Evolutionary conservation across 1,139 yeast species (phyloP).

Genomic region (Pneumocystis murina): DNA sequence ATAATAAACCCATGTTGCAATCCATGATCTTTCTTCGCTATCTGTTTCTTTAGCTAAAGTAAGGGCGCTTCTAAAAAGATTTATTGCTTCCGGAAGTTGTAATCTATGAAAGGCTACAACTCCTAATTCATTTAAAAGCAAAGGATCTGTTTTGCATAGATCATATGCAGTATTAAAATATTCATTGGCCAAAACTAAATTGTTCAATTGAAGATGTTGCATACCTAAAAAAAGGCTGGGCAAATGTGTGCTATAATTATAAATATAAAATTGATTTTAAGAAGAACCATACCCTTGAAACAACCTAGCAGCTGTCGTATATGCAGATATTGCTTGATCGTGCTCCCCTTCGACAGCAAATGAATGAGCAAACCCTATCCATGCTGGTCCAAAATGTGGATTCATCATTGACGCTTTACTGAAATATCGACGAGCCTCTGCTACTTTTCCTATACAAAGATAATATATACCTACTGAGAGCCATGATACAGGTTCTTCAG

Average conservation of each 20-base stretch:
- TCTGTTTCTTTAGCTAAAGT: slow-evolving; percentile 53
- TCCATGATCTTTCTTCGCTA: slow-evolving; percentile 72
- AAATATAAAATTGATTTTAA: neutral
- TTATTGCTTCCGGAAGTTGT: slow-evolving; percentile 55
- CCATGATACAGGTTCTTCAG: slow-evolving; percentile 79
- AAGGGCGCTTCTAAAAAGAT: slow-evolving; percentile 56
- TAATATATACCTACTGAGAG: slow-evolving; percentile 85
- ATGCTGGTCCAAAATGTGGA: slow-evolving; percentile 87
- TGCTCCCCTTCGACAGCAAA: slow-evolving; percentile 97
- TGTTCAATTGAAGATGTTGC: slow-evolving; percentile 86
- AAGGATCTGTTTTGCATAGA: slow-evolving; percentile 72
- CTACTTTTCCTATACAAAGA: slow-evolving; percentile 51
- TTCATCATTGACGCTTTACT: slow-evolving; percentile 78
- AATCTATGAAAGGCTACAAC: slow-evolving; percentile 70
- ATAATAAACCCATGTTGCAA: slow-evolving; percentile 51
- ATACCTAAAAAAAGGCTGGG: slow-evolving; percentile 86
- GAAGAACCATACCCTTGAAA: slow-evolving; percentile 52
- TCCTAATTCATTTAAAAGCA: slow-evolving; percentile 79
- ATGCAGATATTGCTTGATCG: slow-evolving; percentile 95
- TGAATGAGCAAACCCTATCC: slow-evolving; percentile 98
- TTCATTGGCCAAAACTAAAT: slow-evolving; percentile 70
- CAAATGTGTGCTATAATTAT: slow-evolving; percentile 40
- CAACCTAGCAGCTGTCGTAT: slow-evolving; percentile 84
- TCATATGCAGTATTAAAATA: slow-evolving; percentile 62
- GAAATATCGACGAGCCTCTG: slow-evolving; percentile 77